A percentile compares a stretch with the other conserved stretches of the same genome.
Conservation (phyloP, 768 basidiomycete genomes). For the Boletus speciosus region DNA sequence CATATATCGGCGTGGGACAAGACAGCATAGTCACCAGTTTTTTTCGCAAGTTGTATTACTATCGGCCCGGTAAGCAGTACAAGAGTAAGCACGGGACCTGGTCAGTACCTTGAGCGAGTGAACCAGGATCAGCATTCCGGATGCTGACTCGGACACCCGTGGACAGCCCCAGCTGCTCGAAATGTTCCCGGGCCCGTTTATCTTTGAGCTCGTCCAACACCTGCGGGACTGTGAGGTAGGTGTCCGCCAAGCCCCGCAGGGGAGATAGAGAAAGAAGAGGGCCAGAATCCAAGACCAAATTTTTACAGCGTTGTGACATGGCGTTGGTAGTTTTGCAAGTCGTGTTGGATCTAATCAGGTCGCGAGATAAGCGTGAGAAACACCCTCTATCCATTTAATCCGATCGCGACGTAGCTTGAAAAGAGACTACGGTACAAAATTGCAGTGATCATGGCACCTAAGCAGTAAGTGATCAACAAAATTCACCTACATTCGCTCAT, state of each 20-base stretch:
- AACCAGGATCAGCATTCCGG: slow-evolving; percentile 62
- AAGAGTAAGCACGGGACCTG: not conserved
- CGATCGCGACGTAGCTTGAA: too few relatives aligned
- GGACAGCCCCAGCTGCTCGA: slow-evolving; percentile 71
- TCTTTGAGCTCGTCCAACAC: slow-evolving; percentile 90
- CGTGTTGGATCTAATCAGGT: slow-evolving; percentile 5
- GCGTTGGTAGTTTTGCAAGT: not conserved
- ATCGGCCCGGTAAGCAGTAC: slow-evolving; percentile 15
- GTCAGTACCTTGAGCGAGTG: slow-evolving; percentile 58
- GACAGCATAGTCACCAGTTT: slow-evolving; percentile 93
- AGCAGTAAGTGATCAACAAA: slow-evolving; percentile 38
- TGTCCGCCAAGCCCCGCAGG: slow-evolving; percentile 81
- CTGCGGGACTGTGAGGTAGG: slow-evolving; percentile 85
- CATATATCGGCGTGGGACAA: slow-evolving; percentile 89
- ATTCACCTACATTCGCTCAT: slow-evolving; percentile 7
- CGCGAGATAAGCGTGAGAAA: slow-evolving; percentile 9
- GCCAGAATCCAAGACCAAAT: slow-evolving; percentile 89
- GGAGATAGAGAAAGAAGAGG: slow-evolving; percentile 88
- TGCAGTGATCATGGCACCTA: slow-evolving; percentile 36
- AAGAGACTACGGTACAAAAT: not conserved
- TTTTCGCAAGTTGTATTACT: slow-evolving; percentile 92
- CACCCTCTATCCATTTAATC: too few relatives aligned
- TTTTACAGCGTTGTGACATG: slow-evolving; percentile 55
- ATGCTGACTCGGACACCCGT: slow-evolving; percentile 75
- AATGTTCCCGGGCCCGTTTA: slow-evolving; percentile 80